Evolutionary conservation across 2,329 filamentous ascomycete species (phyloP), one percentile per base, ranked within the genome.

Genomic region (Pseudomassariella vexata): DNA sequence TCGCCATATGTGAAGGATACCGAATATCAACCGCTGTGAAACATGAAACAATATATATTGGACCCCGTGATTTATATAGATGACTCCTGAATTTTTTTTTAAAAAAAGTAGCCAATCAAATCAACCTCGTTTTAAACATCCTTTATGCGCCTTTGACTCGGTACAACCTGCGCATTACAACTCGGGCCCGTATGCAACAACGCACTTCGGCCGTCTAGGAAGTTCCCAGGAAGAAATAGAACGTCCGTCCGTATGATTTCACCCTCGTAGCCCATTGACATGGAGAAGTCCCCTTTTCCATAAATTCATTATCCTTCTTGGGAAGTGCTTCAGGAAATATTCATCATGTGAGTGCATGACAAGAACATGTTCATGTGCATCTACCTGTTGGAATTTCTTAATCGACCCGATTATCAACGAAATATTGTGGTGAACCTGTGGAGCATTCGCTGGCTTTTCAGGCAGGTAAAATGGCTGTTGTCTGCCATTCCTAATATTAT

Each of bases 271-370:
- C 49, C 49, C 9, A 69, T 52, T 1, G 63, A 66, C 18, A 54
- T 48, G 6, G 60, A 55, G 41, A 70, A 71, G 36, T 74, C 70
- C 59, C 63, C 41, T 69, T 65, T 34, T 54, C 40, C 36, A 51
- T 47, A 50, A 68, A 74, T 5, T 55, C 56, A 41, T 73, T n/a
- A n/a, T n/a, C n/a, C n/a, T n/a, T n/a, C n/a, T 67, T 9, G 63
- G 60, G n/a, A 44, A 53, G 30, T 59, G 53, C 1, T 55, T 50
- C 20, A 62, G 31, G 27, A 73, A 36, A 35, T 46, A 55, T 23
- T 52, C 50, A 43, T 73, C 69, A 41, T 73, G 69, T 6, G 69
- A 64, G 17, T 68, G 57, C 2, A 65, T 47, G 5, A 70, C 53
- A 10, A 73, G 50, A 3, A 71, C 45, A 23, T 62, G 54, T 10